Conservation (phyloP, 116 monocot species). For the Papilionanthe hybrid region DNA sequence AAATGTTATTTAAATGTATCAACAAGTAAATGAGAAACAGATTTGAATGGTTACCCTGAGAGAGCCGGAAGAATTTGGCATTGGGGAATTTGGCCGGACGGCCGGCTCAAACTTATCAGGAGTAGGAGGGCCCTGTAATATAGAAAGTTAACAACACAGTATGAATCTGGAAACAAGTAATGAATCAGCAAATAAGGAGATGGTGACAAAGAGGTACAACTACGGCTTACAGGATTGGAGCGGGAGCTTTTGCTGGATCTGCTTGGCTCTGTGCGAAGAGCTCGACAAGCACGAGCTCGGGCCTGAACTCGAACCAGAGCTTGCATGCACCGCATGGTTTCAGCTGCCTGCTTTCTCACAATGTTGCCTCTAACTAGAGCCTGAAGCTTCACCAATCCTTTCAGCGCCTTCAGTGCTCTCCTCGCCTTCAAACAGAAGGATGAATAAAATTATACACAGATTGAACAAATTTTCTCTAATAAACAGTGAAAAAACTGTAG, state of each 20-base stretch:
- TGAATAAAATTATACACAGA: not conserved
- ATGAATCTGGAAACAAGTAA: not conserved
- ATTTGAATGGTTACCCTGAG: constrained; percentile 25
- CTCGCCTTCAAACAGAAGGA: constrained; percentile 47
- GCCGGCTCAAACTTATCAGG: constrained; percentile 34
- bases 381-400: constrained; percentile 83
- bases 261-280: constrained; percentile 28
- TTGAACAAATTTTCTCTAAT: not conserved
- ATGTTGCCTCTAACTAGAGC: constrained; percentile 89
- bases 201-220: not conserved
- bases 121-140: constrained; percentile 30
- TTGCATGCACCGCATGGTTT: constrained; percentile 84
- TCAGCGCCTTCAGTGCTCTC: constrained; percentile 78
- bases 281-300: constrained; percentile 55
- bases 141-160: not conserved
- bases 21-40: not conserved
- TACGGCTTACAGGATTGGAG: constrained; percentile 18
- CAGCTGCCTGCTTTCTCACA: constrained; percentile 76
- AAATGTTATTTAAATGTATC: not conserved
- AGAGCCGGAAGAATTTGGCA: constrained; percentile 2
- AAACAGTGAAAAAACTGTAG: not conserved
- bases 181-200: not conserved
- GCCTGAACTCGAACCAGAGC: constrained; percentile 79
- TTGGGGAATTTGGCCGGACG: constrained; percentile 12
- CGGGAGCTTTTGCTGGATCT: constrained; percentile 1